Evolutionary conservation across 805 yeast species (phyloP).

Genomic region (Hemisphaericaspora nanyangensis): DNA sequence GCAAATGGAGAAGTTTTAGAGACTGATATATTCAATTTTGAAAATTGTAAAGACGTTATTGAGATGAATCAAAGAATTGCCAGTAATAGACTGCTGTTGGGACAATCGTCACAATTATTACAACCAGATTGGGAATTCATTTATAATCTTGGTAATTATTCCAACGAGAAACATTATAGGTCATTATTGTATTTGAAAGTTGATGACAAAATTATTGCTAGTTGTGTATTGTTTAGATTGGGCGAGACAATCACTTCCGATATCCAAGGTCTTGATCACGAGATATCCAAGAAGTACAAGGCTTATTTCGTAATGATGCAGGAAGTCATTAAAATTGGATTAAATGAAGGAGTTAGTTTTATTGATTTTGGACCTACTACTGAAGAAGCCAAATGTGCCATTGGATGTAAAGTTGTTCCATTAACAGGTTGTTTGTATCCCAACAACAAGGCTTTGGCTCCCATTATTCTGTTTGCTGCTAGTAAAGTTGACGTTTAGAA

Average conservation of each 20-base stretch:
- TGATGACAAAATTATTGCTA: constrained; percentile 32
- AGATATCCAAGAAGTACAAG: constrained; percentile 32
- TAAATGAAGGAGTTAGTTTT: constrained; percentile 32
- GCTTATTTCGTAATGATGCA: constrained; percentile 49
- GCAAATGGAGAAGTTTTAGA: constrained; percentile 35
- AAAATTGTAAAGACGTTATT: constrained; percentile 27
- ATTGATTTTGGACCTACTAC: constrained; percentile 48
- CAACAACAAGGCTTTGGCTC: constrained; percentile 15
- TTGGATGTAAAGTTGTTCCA: constrained; percentile 35
- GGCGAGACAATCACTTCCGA: constrained; percentile 45
- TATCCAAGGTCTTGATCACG: constrained; percentile 42
- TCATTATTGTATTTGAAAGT: constrained; percentile 35
- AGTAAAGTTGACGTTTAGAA: constrained; percentile 14
- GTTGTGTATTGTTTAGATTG: constrained; percentile 38
- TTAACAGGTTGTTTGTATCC: constrained; percentile 36
- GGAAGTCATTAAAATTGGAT: constrained; percentile 37
- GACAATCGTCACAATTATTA: constrained; percentile 33
- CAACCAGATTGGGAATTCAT: constrained; percentile 30
- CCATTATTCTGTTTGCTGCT: constrained; percentile 14
- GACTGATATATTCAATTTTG: constrained; percentile 24
- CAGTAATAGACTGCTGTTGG: constrained; percentile 29
- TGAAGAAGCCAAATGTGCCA: constrained; percentile 38
- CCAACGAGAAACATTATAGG: constrained; percentile 21
- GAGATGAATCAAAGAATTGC: constrained; percentile 39
- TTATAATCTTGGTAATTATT: constrained; percentile 20